Evolutionary conservation across 1,284 basidiomycete genomes (phyloP), one percentile per base, ranked within the genome.

Genomic region (Marasmius fiardii): DNA sequence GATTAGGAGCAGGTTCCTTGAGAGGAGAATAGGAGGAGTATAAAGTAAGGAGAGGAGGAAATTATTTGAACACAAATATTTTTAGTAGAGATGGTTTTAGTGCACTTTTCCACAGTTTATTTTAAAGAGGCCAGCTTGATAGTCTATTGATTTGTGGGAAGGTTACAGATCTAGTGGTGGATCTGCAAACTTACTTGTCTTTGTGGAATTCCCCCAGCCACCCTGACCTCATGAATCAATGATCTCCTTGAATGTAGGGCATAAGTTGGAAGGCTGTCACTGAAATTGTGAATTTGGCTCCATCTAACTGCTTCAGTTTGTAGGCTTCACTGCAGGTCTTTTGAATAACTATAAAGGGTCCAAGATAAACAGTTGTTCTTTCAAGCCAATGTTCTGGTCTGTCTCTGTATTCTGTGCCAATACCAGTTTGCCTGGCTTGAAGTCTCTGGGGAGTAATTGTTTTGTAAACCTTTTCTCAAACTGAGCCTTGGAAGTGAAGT

Each of bases 181-280:
- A n/a, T n/a, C n/a, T n/a, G n/a, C n/a, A n/a, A n/a, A n/a, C n/a
- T n/a, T n/a, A n/a, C n/a, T n/a, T n/a, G n/a, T n/a, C n/a, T n/a
- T n/a, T n/a, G n/a, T n/a, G n/a, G n/a, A n/a, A n/a, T n/a, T 31
- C 28, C 14, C 39, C 39, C 16, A 41, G 4, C 39, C 39, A 41
- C 39, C 39, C 39, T 2, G 7, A 7, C 2, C 16, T 8, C 35
- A 56, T 51, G 26, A 56, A 44, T n/a, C 43, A 43, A 34, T 55
- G 37, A 4, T 49, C 51, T 3, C 63, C 57, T 1, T 53, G 28
- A 1, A 64, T 58, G 34, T 71, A 73, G 10, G 68, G 67, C 11
- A 70, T 59, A 4, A 73, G 50, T 7, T 65, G 57, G 44, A 68
- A 71, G 0, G 68, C 69, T 0, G 68, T 68, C n/a, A 70, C 55